Percentiles rank a stretch among this genome's conserved stretches.
Evolutionary conservation across 768 basidiomycete genomes (phyloP).

Genomic region (Gymnopilus dilepis): DNA sequence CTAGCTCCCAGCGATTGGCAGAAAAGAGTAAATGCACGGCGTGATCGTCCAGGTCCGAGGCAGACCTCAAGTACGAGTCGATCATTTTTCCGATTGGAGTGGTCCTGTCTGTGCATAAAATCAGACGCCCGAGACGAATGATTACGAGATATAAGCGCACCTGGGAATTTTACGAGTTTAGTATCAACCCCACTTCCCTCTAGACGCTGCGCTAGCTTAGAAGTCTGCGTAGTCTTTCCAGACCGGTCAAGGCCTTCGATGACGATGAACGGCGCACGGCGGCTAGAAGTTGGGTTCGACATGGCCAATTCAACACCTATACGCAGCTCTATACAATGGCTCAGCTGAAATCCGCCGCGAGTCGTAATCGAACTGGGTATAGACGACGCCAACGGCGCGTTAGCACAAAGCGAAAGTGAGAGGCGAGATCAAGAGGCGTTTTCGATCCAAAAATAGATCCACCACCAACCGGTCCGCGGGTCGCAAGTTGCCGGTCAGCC

Average conservation of each 20-base stretch:
- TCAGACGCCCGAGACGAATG: no score
- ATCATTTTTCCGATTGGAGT: slow-evolving; percentile 94
- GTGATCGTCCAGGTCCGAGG: slow-evolving; percentile 88
- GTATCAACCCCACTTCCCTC: slow-evolving; percentile 49
- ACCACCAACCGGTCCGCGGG: background rate
- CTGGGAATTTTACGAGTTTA: slow-evolving; percentile 86
- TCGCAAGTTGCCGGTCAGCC: background rate
- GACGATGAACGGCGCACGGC: slow-evolving; percentile 85
- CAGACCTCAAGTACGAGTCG: slow-evolving; percentile 84
- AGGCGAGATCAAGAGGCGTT: background rate
- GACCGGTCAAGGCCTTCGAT: slow-evolving; percentile 96
- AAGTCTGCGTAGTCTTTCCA: slow-evolving; percentile 91
- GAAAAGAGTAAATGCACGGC: slow-evolving; percentile 94
- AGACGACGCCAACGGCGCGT: background rate
- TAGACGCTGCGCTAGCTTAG: slow-evolving; percentile 61
- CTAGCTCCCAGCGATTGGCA: slow-evolving; percentile 96
- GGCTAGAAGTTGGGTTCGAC: background rate
- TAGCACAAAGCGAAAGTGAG: background rate
- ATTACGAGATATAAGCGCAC: no score
- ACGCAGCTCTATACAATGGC: background rate
- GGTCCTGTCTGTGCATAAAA: slow-evolving; percentile 80
- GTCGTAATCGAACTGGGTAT: no score
- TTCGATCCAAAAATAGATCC: background rate
- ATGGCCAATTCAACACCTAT: background rate
- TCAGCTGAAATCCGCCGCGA: background rate